Base-by-base conservation (phyloP, 352 stramenopile species). In the Globisporangium polare region DNA sequence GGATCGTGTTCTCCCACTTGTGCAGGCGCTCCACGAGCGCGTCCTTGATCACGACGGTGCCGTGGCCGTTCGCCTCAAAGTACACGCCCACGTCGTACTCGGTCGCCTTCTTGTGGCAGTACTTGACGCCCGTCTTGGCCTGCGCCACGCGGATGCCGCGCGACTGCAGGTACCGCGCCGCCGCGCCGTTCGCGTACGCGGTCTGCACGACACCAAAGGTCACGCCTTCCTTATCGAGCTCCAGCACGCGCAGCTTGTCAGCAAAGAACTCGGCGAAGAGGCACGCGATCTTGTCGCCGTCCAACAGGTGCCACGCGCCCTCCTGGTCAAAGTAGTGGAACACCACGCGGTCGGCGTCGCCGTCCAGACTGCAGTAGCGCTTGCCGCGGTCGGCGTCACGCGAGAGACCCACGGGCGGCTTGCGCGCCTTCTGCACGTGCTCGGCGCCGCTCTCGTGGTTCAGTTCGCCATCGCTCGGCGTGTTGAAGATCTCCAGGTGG, bases 61-160 rank as follows among this genome's bases (percentile, higher is more conserved):
- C 97, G 77, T 99, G 97, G 51, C 97, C 97, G 78, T 99, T 99
- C 33, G 97, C 90, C 77, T 99, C 98, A 76, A 99, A 99, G 85
- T 99, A 99, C 43, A 99, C 89, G 35, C 97, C 97, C 61, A 99
- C 88, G 76, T 99, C 98, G 71, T 97, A 99, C 59, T 98, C 72
- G 42, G 88, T 74, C 20, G 97, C 93, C 63, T 97, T 95, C 55
- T 97, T 85, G 75, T 99, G 97, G 53, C 99, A 95, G 71, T 97
- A 94, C 80, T 99, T 99, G 53, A 99, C 97, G 50, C 97, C 97
- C 6, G 97, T 99, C 81, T 98, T 99, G 57, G 96, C 92, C 69
- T 97, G 83, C 13, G 77, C 71, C 17, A 98, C 87, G 37, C 69
- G 73, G 53, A 96, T 84, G 51, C 70, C 74, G 33, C 75, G 72